Conservation (phyloP, 2,329 filamentous ascomycete species). For the Nigrospora sphaerica region DNA sequence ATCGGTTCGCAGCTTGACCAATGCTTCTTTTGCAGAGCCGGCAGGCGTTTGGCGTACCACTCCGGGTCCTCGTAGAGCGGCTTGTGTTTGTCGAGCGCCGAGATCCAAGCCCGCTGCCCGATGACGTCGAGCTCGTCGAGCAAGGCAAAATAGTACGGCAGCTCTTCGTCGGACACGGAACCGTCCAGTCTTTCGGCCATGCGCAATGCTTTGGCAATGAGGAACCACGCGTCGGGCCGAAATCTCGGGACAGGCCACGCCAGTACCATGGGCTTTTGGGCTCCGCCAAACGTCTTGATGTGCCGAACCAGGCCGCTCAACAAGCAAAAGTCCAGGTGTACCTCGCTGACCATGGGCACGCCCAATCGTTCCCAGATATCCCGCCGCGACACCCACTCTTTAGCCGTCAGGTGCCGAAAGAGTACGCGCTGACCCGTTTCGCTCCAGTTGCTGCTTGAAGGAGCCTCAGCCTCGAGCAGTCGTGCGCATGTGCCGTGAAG, state of each 20-base stretch:
- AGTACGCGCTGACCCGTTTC: not conserved
- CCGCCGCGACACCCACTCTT: not conserved
- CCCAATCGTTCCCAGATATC: not conserved
- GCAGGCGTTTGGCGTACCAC: slow-evolving; percentile 12
- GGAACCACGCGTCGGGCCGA: slow-evolving; percentile 19
- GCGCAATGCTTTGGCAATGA: slow-evolving; percentile 19
- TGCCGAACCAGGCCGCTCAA: no score
- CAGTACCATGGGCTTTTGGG: no score
- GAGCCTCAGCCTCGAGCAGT: no score
- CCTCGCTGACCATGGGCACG: no score
- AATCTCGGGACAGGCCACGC: not conserved
- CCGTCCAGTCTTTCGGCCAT: no score
- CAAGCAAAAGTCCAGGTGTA: no score
- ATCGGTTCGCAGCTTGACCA: slow-evolving; percentile 24
- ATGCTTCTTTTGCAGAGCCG: slow-evolving; percentile 15
- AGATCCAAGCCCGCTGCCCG: slow-evolving; percentile 17
- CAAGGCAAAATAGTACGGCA: slow-evolving; percentile 12
- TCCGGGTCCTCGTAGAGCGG: slow-evolving; percentile 6
- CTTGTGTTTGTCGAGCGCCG: slow-evolving; percentile 3
- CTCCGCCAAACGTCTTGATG: no score
- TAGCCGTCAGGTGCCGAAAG: not conserved
- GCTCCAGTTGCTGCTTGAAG: not conserved
- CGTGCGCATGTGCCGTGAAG: not conserved
- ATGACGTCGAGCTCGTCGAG: slow-evolving; percentile 20
- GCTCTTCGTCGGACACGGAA: no score